phyloP scores from a whole-genome alignment of 2,329 filamentous ascomycete genomes.

The Orbilia ellipsospora region DNA sequence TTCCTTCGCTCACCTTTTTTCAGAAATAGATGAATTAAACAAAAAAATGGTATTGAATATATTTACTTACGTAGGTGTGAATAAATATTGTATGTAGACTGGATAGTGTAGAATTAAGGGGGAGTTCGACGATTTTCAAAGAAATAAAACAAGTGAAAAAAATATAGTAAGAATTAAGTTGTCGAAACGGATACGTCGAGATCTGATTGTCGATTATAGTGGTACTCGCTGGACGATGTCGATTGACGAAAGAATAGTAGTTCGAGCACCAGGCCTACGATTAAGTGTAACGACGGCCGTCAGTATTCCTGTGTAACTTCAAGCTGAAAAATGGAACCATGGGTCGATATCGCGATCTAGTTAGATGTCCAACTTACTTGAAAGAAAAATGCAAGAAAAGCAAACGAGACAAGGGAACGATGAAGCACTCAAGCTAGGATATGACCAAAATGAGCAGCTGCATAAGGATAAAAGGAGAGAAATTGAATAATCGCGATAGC shows the following conservation, averaged over 20 bases:
- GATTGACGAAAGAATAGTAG: slow-evolving; percentile 34
- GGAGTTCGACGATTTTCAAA: no score
- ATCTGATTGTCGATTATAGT: background rate
- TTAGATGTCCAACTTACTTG: slow-evolving; percentile 28
- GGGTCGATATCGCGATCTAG: slow-evolving; percentile 8
- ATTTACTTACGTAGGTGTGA: no score
- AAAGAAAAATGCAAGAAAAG: slow-evolving; percentile 20
- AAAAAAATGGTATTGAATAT: no score
- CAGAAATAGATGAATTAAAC: no score
- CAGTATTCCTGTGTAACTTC: slow-evolving; percentile 21
- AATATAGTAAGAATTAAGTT: background rate
- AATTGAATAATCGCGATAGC: slow-evolving; percentile 24
- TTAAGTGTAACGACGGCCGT: slow-evolving; percentile 4
- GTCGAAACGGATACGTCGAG: background rate
- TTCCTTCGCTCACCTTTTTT: no score
- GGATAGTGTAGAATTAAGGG: no score
- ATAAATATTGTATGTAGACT: no score
- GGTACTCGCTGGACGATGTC: slow-evolving; percentile 11
- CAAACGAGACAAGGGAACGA: slow-evolving; percentile 38
- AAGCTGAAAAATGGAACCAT: background rate
- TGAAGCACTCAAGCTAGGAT: slow-evolving; percentile 40
- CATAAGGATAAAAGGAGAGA: slow-evolving; percentile 34
- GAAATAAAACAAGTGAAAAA: background rate
- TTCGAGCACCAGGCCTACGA: slow-evolving; percentile 37
- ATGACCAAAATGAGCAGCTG: slow-evolving; percentile 29